A percentile compares a stretch with the other conserved stretches of the same genome.
Evolutionary conservation across 495 filamentous ascomycete species (phyloP).

Genomic region (Penicillium robsamsonii): DNA sequence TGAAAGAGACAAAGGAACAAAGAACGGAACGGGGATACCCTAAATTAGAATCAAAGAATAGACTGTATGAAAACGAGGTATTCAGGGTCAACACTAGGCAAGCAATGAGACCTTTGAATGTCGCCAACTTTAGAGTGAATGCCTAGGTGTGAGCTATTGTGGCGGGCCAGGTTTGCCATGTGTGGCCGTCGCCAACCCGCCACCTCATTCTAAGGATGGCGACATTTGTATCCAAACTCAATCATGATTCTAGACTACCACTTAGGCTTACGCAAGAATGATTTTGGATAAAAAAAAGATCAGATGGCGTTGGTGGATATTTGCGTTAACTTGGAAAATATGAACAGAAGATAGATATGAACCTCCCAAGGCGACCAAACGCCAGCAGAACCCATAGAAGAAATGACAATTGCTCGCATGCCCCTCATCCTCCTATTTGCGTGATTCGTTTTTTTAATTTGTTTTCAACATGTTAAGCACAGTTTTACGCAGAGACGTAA

Average conservation of each 20-base stretch:
- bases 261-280: no score
- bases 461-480: background rate
- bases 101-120: background rate
- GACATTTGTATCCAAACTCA: background rate
- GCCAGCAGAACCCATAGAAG: slow-evolving; percentile 1
- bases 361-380: background rate
- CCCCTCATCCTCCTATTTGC: background rate
- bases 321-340: background rate
- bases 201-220: background rate
- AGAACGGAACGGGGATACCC: background rate
- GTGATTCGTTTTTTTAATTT: background rate
- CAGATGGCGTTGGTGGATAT: background rate
- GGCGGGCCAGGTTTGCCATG: background rate
- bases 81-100: background rate
- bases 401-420: background rate
- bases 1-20: background rate
- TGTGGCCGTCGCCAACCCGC: background rate
- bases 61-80: background rate
- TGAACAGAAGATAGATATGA: background rate
- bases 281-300: background rate
- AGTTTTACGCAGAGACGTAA: slow-evolving; percentile 15
- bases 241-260: background rate
- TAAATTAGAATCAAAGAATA: background rate
- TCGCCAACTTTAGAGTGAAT: no score
- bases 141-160: background rate